These are phyloP conservation scores for Gomphus sp. DNA, from an alignment of 1,284 basidiomycete genomes.

Conservation along the genomic window DNA sequence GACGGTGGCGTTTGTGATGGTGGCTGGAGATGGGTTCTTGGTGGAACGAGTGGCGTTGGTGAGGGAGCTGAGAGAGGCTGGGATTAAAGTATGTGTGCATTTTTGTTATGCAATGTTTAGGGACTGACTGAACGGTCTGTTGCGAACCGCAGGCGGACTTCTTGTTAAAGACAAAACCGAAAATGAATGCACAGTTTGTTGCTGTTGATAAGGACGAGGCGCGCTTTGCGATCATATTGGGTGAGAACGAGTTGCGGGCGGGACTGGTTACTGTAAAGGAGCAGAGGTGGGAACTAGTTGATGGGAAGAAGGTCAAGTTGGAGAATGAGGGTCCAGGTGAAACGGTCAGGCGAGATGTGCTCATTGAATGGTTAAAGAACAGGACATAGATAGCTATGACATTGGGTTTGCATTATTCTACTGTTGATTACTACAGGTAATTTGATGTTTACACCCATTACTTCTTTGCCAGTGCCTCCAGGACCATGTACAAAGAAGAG, in stretches of 20 bases:
- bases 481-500: too few species aligned
- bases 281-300: constrained; percentile 75
- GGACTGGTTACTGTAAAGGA: constrained; percentile 89
- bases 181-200: constrained; percentile 79
- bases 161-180: constrained; percentile 89
- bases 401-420: not conserved
- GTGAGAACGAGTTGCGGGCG: constrained; percentile 75
- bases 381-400: not conserved
- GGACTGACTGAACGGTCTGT: not conserved
- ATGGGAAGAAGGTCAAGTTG: constrained; percentile 65
- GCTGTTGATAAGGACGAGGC: constrained; percentile 89
- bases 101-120: not conserved
- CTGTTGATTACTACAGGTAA: not conserved
- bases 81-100: constrained; percentile 65
- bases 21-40: constrained; percentile 84
- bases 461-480: too few species aligned
- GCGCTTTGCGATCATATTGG: constrained; percentile 87
- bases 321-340: constrained; percentile 47
- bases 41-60: constrained; percentile 82
- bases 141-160: constrained; percentile 69
- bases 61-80: constrained; percentile 76
- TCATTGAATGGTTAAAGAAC: constrained; percentile 54
- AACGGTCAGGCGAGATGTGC: constrained; percentile 56
- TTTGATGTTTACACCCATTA: not conserved
- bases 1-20: constrained; percentile 92